Percentiles rank a stretch among this genome's conserved stretches.
Evolutionary conservation across 768 basidiomycete genomes (phyloP).

Genomic region (Dendrothele bispora): DNA sequence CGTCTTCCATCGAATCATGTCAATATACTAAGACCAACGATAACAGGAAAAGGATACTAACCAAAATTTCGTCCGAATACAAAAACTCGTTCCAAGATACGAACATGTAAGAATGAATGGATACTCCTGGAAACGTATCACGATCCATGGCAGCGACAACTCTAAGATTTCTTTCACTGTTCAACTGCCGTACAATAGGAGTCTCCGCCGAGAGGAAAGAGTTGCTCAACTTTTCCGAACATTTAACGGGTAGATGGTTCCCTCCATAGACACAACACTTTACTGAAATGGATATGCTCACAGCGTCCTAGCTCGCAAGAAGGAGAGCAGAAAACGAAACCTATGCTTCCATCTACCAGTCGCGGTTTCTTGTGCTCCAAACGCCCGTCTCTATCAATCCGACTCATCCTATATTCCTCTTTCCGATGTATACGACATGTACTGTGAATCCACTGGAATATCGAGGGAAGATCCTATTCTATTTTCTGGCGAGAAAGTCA

Average conservation of each 20-base stretch:
- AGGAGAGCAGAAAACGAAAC: constrained; percentile 91
- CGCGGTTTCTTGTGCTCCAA: constrained; percentile 80
- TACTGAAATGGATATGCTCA: constrained; percentile 3
- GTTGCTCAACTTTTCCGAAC: constrained; percentile 92
- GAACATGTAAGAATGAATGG: constrained; percentile 89
- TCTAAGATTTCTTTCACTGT: constrained; percentile 88
- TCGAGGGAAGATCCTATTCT: constrained; percentile 87
- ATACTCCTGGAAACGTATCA: constrained; percentile 86
- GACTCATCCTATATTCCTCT: constrained; percentile 90
- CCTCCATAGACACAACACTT: background rate
- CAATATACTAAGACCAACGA: background rate
- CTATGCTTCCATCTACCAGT: constrained; percentile 90
- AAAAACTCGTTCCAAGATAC: constrained; percentile 86
- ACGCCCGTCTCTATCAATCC: constrained; percentile 82
- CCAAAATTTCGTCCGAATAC: constrained; percentile 86
- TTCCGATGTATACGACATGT: constrained; percentile 92
- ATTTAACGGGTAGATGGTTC: constrained; percentile 74
- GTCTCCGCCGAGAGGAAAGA: constrained; percentile 89
- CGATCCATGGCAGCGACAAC: constrained; percentile 87
- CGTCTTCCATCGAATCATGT: constrained; percentile 6
- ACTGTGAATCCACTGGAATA: constrained; percentile 74
- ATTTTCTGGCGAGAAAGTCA: constrained; percentile 82
- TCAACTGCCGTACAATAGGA: constrained; percentile 83
- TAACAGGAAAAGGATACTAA: constrained; percentile 90
- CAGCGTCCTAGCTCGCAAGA: constrained; percentile 83